Conservation (phyloP, 345 rosid species). For the Eucalyptus curtisii region DNA sequence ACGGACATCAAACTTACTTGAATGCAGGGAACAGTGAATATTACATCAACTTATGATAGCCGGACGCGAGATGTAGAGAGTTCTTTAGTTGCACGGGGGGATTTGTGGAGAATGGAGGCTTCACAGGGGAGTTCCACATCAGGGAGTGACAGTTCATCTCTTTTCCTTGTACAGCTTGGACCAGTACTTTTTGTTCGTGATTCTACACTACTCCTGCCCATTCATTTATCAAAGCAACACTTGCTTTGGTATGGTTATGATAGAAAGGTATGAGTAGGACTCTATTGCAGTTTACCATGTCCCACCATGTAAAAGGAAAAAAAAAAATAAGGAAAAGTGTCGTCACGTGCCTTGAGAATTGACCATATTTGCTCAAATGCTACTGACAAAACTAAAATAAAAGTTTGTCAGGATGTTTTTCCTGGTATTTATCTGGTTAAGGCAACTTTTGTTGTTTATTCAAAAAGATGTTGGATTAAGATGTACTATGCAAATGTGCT, state of each 20-base stretch:
- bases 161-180: conserved; percentile 91
- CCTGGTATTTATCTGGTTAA: neutral
- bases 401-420: neutral
- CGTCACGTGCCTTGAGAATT: neutral
- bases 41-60: conserved; percentile 74
- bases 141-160: conserved; percentile 60
- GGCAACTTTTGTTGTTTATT: neutral
- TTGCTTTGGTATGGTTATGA: conserved; percentile 99
- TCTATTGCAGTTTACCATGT: neutral
- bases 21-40: conserved; percentile 59
- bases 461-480: neutral
- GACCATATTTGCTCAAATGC: neutral
- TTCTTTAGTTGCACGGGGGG: conserved; percentile 86
- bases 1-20: neutral
- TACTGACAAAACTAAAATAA: neutral
- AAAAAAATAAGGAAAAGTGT: neutral
- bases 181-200: conserved; percentile 85
- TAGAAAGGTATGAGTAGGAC: conserved; percentile 51
- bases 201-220: conserved; percentile 78
- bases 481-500: neutral
- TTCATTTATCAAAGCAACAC: conserved; percentile 92
- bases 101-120: conserved; percentile 91
- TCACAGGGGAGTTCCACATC: conserved; percentile 53
- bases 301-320: neutral
- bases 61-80: conserved; percentile 60